Base-by-base conservation (phyloP, 176 grass and related monocot genomes). In the Carex scoparia region DNA sequence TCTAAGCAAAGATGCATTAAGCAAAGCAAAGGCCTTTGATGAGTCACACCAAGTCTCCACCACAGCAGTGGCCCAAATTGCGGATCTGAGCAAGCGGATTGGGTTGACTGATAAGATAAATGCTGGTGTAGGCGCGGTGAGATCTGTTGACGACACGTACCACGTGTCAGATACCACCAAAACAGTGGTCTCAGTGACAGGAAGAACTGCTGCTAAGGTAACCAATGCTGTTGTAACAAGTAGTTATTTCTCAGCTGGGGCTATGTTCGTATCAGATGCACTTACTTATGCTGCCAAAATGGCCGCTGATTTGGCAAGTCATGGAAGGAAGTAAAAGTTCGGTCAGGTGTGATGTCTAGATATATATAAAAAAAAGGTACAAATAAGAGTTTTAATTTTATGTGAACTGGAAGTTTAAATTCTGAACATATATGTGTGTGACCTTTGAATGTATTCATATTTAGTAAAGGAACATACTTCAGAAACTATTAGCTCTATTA, bases 241-340 rank as follows among this genome's bases (percentile, higher is more conserved):
- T 87, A 95, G 93, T 86, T 99, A 99, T 65, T 99, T 94, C 85
- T 94, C 91, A 57, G 90, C 91, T 1, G 96, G 93, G 84, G 96
- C 96, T 64, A 90, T 92, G 87, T 81, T 99, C 68, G 46, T 95
- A 9, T 95, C 96, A n/a, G 91, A 94, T 54, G 93, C 91, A 85
- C 91, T 99, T 68, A 57, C 1, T 51, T 87, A 55, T 57, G 96
- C 96, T 65, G 86, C 96, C 12, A 89, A 99, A 75, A 88, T 61
- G 3, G 93, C 96, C 6, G 90, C 84, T 81, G 86, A 99, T 69
- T 86, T 95, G 84, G 96, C 93, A 35, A 72, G 87, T 79, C 88
- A 95, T 74, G 93, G 96, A 66, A 88, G 83, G 4, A 89, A 92
- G 65, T 88, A 77, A 37, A 91, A 81, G 90, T 74, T 65, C 63